phyloP scores from a whole-genome alignment of 352 stramenopile species.

The Phytopythium helicoides region DNA sequence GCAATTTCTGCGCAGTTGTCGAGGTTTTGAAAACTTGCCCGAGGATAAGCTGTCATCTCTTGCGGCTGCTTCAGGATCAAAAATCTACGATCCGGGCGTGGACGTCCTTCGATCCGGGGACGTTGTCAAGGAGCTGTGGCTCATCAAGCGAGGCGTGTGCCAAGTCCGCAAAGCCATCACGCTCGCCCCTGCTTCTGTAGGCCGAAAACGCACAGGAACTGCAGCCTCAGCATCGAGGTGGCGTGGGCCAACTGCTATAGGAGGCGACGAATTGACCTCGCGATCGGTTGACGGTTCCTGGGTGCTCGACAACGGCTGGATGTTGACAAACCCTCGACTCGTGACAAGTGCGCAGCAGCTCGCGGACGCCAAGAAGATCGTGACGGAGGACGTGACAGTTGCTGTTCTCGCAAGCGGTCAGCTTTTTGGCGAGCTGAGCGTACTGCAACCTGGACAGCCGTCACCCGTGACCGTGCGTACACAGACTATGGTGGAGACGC shows the following conservation, averaged over 20 bases:
- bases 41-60: constrained; percentile 49
- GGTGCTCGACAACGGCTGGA: constrained; percentile 80
- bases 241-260: not conserved
- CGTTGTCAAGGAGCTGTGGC: constrained; percentile 59
- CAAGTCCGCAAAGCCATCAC: constrained; percentile 61
- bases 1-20: constrained; percentile 53
- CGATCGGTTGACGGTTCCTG: constrained; percentile 56
- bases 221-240: not conserved
- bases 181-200: constrained; percentile 8
- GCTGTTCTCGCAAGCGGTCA: constrained; percentile 64
- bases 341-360: constrained; percentile 39
- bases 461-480: constrained; percentile 60
- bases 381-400: constrained; percentile 47
- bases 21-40: constrained; percentile 58
- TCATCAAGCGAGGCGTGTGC: constrained; percentile 70
- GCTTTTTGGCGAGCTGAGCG: constrained; percentile 70
- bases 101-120: constrained; percentile 53
- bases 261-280: constrained; percentile 25
- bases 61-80: constrained; percentile 40
- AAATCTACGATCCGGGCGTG: constrained; percentile 51
- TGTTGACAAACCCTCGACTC: constrained; percentile 74
- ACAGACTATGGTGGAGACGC: constrained; percentile 62
- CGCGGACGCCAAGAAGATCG: constrained; percentile 11
- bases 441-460: constrained; percentile 59
- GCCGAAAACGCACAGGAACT: not conserved